A percentile compares a stretch with the other conserved stretches of the same genome.
phyloP scores from a whole-genome alignment of 768 basidiomycete genomes.

The Russula earlei region DNA sequence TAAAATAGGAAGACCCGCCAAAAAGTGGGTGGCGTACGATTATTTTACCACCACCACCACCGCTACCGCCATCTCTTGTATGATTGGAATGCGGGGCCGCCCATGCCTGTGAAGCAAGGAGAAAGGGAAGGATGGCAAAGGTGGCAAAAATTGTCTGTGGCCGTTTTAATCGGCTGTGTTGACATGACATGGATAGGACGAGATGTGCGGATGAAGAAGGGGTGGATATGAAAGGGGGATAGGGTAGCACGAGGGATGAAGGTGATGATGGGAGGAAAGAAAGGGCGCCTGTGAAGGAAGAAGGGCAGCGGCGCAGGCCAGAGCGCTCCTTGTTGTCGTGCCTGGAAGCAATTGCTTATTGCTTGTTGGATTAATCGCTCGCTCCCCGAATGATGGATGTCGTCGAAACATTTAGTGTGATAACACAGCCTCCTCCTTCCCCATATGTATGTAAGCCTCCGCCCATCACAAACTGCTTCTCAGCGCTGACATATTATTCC shows the following conservation, averaged over 20 bases:
- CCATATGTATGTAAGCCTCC: neutral
- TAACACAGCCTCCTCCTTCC: neutral
- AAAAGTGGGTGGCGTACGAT: neutral
- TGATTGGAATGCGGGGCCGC: conserved; percentile 4
- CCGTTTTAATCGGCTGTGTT: neutral
- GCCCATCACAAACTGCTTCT: conserved; percentile 5
- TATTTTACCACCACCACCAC: neutral
- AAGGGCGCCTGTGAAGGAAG: neutral
- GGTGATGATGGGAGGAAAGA: neutral
- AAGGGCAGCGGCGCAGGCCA: too few species aligned
- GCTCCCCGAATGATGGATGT: too few species aligned
- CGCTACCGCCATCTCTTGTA: neutral
- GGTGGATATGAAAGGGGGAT: neutral
- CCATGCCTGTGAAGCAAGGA: neutral
- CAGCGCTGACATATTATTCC: neutral
- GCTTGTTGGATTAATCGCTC: too few species aligned
- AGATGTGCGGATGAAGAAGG: neutral
- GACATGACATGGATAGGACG: conserved; percentile 12
- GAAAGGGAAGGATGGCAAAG: neutral
- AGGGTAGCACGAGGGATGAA: neutral
- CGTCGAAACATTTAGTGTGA: too few species aligned
- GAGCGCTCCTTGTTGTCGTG: too few species aligned
- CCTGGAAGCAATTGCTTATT: too few species aligned
- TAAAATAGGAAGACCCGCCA: too few species aligned
- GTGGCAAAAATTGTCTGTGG: neutral